Percentiles rank a stretch among this genome's conserved stretches.
These are phyloP conservation scores for Solanum infundibuliforme DNA, from an alignment of 257 asterid genomes.

Conservation along the genomic window DNA sequence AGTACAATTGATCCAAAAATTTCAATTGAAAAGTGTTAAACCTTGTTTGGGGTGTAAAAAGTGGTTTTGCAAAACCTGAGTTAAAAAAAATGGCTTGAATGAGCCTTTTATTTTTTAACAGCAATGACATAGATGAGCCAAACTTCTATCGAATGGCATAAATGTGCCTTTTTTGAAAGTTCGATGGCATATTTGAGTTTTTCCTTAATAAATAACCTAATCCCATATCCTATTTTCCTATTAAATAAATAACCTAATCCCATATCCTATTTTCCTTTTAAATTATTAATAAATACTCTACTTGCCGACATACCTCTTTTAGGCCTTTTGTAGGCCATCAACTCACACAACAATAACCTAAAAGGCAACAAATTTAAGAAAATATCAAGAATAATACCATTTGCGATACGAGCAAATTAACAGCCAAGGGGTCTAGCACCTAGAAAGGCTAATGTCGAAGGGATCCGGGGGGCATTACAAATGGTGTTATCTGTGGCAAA, in stretches of 20 bases:
- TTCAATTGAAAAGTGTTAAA: no score
- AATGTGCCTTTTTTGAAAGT: no score
- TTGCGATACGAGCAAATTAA: neutral
- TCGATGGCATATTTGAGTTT: no score
- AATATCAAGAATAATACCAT: neutral
- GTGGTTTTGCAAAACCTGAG: no score
- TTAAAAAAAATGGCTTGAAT: no score
- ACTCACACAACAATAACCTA: neutral
- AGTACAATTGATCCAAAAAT: no score
- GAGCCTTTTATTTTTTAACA: no score
- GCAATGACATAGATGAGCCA: no score
- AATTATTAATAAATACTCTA: neutral
- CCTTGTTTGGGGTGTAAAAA: no score
- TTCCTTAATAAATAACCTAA: no score
- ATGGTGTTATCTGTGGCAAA: neutral
- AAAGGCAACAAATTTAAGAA: neutral
- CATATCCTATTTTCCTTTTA: neutral
- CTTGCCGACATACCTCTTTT: neutral
- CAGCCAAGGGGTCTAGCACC: neutral
- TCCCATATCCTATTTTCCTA: neutral
- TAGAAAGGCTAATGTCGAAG: neutral
- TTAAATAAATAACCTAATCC: neutral
- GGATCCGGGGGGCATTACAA: neutral
- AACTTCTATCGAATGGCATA: no score
- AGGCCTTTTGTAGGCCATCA: neutral